Base-by-base conservation (phyloP, 208 protist species). In the Vickermania spadyakhi region DNA sequence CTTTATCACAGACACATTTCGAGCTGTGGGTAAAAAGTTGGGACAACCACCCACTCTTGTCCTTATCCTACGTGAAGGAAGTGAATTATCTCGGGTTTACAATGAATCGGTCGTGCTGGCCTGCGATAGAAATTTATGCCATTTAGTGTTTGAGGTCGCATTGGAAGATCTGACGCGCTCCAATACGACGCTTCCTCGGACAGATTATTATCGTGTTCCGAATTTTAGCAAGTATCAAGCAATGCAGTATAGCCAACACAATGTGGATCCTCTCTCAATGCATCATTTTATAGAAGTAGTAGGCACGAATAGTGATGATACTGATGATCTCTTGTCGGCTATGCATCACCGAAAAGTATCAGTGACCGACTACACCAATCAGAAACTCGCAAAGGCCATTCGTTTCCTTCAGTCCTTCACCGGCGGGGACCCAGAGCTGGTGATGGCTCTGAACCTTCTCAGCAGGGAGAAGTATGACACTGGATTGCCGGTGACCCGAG, bases 221-320 rank as follows among this genome's bases (percentile, higher is more conserved):
- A 93, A 86, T 59, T 90, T 93, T 49, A 81, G 62, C 53, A 30
- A 64, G 3, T 59, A 57, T 22, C 76, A 93, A 64, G 86, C 80
- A 0, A 75, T 90, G 21, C 70, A 75, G 57, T 93, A 88, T 68
- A 89, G 75, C 25, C 68, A 93, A 54, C 80, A 93, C 75, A 56
- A 68, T 2, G 75, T 90, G 21, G 86, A 93, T 51, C 78, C 86
- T 0, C 31, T 88, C 1, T 66, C 78, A 18, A 64, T 86, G 49
- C 57, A 60, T 26, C 71, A 90, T 66, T 90, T 89, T 49, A 58
- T 85, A 1, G 78, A 93, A 56, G 74, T 90, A 29, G 71, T 84
- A 29, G 86, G 86, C 14, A 93, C 86, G 21, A 89, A 89, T 72
- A 81, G 74, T 56, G 85, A 84, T 41, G 86, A 87, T 51, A 65